Evolutionary conservation across 305 asterid genomes (phyloP).

Genomic region (Salvia sclarea): DNA sequence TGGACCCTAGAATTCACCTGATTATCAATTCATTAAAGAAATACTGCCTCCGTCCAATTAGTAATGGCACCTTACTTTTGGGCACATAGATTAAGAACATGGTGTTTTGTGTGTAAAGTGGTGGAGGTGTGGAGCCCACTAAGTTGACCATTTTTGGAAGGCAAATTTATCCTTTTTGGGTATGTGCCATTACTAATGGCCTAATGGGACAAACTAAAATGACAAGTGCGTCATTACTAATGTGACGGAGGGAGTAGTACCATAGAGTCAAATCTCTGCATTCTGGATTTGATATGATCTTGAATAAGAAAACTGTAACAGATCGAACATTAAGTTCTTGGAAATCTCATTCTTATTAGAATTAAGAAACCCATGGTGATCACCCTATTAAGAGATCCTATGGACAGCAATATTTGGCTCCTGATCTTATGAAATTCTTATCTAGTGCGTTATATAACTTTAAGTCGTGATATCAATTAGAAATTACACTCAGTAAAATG

Average conservation of each 20-base stretch:
- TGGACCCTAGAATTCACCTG: neutral
- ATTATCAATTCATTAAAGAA: neutral
- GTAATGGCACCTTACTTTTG: too few relatives aligned
- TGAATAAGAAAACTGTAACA: neutral
- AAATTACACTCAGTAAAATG: neutral
- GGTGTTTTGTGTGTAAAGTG: too few relatives aligned
- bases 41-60: too few relatives aligned
- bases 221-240: too few relatives aligned
- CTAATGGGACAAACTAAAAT: too few relatives aligned
- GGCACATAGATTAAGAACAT: too few relatives aligned
- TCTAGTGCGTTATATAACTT: neutral
- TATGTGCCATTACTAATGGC: too few relatives aligned
- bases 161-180: too few relatives aligned
- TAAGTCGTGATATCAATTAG: neutral
- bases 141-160: too few relatives aligned
- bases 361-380: conserved; percentile 22
- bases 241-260: too few relatives aligned
- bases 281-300: neutral
- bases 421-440: neutral
- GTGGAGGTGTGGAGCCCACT: too few relatives aligned
- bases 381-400: conserved; percentile 8
- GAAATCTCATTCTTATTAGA: neutral
- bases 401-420: neutral
- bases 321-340: neutral
- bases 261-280: neutral